phyloP scores from a whole-genome alignment of 257 asterid genomes.

The Solanum chmielewskii region DNA sequence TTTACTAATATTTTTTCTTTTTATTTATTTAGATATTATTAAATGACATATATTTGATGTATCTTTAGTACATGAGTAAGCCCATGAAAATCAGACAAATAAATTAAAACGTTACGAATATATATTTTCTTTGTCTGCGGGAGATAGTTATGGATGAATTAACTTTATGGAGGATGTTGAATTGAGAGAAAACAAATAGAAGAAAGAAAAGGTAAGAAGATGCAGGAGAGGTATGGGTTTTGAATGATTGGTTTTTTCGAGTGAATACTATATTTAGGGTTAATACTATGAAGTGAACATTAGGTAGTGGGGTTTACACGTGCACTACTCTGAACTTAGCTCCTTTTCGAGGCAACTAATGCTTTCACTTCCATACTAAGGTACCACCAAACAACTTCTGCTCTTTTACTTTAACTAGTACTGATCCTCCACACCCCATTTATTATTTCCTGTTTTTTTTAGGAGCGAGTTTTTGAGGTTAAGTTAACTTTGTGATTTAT shows the following conservation, averaged over 20 bases:
- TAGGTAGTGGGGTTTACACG: slow-evolving; percentile 42
- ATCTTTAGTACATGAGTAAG: not conserved
- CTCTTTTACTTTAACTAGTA: not conserved
- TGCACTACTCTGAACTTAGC: slow-evolving; percentile 38
- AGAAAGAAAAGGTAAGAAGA: not conserved
- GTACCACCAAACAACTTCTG: not conserved
- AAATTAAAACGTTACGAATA: too few species aligned
- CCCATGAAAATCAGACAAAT: too few species aligned
- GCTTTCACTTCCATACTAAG: not conserved
- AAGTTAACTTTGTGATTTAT: not conserved
- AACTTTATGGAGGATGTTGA: not conserved
- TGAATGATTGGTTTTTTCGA: not conserved
- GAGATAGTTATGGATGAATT: not conserved
- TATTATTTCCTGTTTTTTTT: too few species aligned
- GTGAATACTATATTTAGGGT: not conserved
- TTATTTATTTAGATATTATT: not conserved
- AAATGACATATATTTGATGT: not conserved
- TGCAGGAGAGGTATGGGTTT: not conserved
- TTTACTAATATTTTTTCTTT: not conserved
- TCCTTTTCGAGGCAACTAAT: slow-evolving; percentile 36
- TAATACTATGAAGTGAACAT: slow-evolving; percentile 7
- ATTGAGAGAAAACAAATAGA: not conserved
- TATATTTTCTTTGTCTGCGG: not conserved
- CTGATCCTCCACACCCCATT: not conserved
- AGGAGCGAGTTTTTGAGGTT: not conserved